Percentiles rank a stretch among this genome's conserved stretches.
Conservation (phyloP, 1,139 yeast genomes). For the Blastobotrys illinoisensis region DNA sequence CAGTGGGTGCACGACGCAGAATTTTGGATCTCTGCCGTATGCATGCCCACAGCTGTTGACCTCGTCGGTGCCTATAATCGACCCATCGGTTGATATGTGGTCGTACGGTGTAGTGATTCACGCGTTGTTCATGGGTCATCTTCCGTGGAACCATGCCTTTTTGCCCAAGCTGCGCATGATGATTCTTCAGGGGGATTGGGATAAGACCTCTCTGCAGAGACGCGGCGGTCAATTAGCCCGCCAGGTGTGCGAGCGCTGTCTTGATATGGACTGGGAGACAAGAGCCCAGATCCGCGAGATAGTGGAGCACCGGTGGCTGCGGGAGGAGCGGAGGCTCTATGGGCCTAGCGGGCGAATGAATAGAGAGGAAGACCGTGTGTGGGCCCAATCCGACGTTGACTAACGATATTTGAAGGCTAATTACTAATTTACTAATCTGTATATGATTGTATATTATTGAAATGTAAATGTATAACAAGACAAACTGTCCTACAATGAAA, state of each 20-base stretch:
- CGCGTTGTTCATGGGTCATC: slow-evolving; percentile 64
- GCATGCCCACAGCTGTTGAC: slow-evolving; percentile 81
- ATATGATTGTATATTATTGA: slow-evolving; percentile 3
- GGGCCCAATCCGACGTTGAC: not conserved
- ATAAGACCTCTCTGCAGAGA: slow-evolving; percentile 37
- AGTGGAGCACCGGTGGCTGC: slow-evolving; percentile 13
- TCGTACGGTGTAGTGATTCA: slow-evolving; percentile 77
- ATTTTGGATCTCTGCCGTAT: slow-evolving; percentile 84
- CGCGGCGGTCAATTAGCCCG: slow-evolving; percentile 36
- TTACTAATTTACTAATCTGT: not conserved
- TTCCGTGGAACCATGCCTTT: slow-evolving; percentile 79
- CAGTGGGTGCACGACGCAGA: slow-evolving; percentile 14
- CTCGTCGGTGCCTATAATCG: slow-evolving; percentile 62
- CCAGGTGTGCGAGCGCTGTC: slow-evolving; percentile 49
- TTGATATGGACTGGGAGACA: slow-evolving; percentile 45
- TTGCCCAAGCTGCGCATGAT: slow-evolving; percentile 72
- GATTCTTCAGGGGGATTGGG: slow-evolving; percentile 64
- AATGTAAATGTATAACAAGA: not conserved
- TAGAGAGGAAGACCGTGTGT: not conserved
- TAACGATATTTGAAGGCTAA: no score
- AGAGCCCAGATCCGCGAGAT: slow-evolving; percentile 47
- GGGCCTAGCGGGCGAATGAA: slow-evolving; percentile 4
- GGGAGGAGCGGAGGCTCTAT: slow-evolving; percentile 5
- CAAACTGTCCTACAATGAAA: no score
- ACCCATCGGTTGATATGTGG: slow-evolving; percentile 82